phyloP scores from a whole-genome alignment of 1,139 yeast genomes.

The Yamadazyma oceani region DNA sequence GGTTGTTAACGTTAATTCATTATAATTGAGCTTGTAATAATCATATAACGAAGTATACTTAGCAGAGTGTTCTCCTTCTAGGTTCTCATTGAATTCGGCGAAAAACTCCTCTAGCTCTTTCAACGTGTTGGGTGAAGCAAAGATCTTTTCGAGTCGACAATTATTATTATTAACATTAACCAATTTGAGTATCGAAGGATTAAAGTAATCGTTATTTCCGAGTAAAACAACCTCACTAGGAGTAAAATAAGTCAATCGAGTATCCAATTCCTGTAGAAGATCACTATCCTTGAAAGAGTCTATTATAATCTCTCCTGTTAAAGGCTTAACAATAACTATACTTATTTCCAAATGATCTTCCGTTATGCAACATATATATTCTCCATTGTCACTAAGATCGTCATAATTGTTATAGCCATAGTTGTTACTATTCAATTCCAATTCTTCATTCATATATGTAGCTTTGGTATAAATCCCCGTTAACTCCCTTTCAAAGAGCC shows the following conservation, averaged over 20 bases:
- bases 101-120: slow-evolving; percentile 20
- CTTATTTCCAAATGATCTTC: slow-evolving; percentile 18
- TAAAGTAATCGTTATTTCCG: not conserved
- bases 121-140: slow-evolving; percentile 9
- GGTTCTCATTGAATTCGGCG: slow-evolving; percentile 11
- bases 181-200: slow-evolving; percentile 30
- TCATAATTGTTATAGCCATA: slow-evolving; percentile 6
- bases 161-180: slow-evolving; percentile 28
- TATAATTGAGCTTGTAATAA: slow-evolving; percentile 25
- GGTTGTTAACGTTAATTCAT: slow-evolving; percentile 36
- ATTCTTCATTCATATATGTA: slow-evolving; percentile 72
- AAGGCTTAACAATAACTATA: slow-evolving; percentile 67
- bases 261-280: slow-evolving; percentile 62
- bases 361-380: slow-evolving; percentile 22
- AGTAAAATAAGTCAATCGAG: slow-evolving; percentile 67
- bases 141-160: slow-evolving; percentile 15
- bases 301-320: slow-evolving; percentile 74
- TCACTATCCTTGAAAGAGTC: slow-evolving; percentile 65
- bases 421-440: slow-evolving; percentile 18
- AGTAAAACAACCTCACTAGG: slow-evolving; percentile 71
- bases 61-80: not conserved
- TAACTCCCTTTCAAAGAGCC: slow-evolving; percentile 63
- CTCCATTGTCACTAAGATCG: slow-evolving; percentile 22
- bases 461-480: slow-evolving; percentile 80
- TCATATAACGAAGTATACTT: slow-evolving; percentile 21